These are phyloP conservation scores for Nymphaea colorata DNA, from an alignment of 164 flowering plant genomes.

Conservation along the genomic window DNA sequence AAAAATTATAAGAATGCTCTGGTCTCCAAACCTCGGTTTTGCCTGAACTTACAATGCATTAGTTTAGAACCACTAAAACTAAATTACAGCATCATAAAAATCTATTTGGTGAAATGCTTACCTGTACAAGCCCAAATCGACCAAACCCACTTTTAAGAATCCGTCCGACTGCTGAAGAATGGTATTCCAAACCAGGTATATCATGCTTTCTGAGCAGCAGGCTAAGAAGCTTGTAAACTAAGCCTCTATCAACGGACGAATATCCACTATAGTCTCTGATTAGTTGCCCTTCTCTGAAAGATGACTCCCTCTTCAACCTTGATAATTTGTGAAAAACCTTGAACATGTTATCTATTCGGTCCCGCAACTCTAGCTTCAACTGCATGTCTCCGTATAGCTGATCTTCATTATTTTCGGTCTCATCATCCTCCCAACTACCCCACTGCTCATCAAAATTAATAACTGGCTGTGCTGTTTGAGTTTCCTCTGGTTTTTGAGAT, in stretches of 20 bases:
- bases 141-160: conserved; percentile 96
- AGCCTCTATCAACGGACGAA: conserved; percentile 23
- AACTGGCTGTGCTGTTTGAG: conserved; percentile 18
- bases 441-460: conserved; percentile 76
- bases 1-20: conserved; percentile 67
- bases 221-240: conserved; percentile 56
- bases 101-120: conserved; percentile 6
- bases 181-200: conserved; percentile 81
- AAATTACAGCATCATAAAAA: background rate
- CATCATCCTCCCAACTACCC: conserved; percentile 94
- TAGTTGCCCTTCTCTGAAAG: conserved; percentile 26
- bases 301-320: conserved; percentile 30
- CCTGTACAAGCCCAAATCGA: conserved; percentile 97
- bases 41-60: conserved; percentile 33
- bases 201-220: conserved; percentile 49
- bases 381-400: conserved; percentile 61
- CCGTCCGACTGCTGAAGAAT: conserved; percentile 87
- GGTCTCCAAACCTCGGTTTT: conserved; percentile 81
- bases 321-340: conserved; percentile 74
- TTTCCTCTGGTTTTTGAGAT: conserved; percentile 29
- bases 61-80: background rate
- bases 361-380: conserved; percentile 79
- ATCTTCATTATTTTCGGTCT: conserved; percentile 26
- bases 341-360: conserved; percentile 80
- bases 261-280: conserved; percentile 27